Evolutionary conservation across 2,329 filamentous ascomycete species (phyloP).

Genomic region (Trichoderma koningii): DNA sequence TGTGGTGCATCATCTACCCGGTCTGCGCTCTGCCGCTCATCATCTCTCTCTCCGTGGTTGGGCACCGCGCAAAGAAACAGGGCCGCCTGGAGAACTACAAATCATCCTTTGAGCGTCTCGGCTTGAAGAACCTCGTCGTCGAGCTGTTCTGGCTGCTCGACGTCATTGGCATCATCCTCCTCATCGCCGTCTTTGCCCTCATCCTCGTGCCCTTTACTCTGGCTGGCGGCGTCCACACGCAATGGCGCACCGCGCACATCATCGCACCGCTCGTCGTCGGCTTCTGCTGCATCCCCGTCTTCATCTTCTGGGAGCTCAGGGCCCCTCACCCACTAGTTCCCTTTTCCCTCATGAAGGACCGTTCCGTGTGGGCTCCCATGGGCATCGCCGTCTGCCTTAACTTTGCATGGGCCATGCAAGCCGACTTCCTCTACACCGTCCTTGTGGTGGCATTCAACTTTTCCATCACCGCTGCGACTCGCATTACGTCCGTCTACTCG

Average conservation of each 20-base stretch:
- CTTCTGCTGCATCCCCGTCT: conserved; percentile 52
- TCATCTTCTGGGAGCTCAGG: conserved; percentile 52
- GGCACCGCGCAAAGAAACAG: conserved; percentile 53
- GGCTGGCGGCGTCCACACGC: conserved; percentile 46
- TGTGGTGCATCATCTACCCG: conserved; percentile 66
- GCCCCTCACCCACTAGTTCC: conserved; percentile 59
- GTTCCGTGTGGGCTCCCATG: conserved; percentile 64
- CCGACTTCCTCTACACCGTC: conserved; percentile 65
- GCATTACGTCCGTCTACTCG: conserved; percentile 61
- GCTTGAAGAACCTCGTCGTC: conserved; percentile 37
- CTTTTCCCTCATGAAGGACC: conserved; percentile 62
- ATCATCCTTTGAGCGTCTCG: conserved; percentile 30
- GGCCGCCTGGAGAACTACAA: conserved; percentile 46
- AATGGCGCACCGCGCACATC: conserved; percentile 45
- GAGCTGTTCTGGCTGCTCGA: conserved; percentile 53
- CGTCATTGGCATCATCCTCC: conserved; percentile 47
- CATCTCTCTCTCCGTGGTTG: conserved; percentile 52
- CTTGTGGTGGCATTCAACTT: conserved; percentile 64
- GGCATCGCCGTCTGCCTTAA: conserved; percentile 60
- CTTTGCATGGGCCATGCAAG: conserved; percentile 64
- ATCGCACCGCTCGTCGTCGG: conserved; percentile 50
- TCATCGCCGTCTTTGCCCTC: conserved; percentile 51
- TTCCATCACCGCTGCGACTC: conserved; percentile 56
- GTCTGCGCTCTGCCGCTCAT: conserved; percentile 60
- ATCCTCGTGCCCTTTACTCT: conserved; percentile 50